Evolutionary conservation across 2,329 filamentous ascomycete species (phyloP), one percentile per base, ranked within the genome.

Genomic region (Fusarium hostae): DNA sequence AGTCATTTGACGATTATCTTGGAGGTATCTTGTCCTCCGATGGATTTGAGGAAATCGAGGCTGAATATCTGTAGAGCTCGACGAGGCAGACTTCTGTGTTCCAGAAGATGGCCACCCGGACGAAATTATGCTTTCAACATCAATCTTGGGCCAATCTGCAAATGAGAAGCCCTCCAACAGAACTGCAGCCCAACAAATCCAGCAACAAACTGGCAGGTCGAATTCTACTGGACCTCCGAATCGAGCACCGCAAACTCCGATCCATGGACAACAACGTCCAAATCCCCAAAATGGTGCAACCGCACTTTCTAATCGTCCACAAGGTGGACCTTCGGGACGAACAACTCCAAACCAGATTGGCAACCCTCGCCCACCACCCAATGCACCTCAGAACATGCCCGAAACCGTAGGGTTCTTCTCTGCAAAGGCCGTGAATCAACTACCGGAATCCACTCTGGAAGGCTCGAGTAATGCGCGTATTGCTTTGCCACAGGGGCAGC

Each of bases 11-110:
- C 55, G 85, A 87, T 63, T 82, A 86, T 52, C 76, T 87, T 39
- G 85, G 84, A 76, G 84, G 84, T 86, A 81, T 79, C 80, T 76
- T 82, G 48, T 81, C 78, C 69, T 81, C 77, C 45, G 74, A 81
- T 68, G 72, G 73, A n/a, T 77, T 78, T 79, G 79, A 81, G 60
- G 79, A 81, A 70, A 76, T 81, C 66, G 76, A 81, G 73, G 75
- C 78, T 82, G 76, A 81, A 78, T 69, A 70, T 74, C 59, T 79
- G 81, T 86, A 86, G 89, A 94, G 66, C 91, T 94, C 77, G 92
- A 94, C 75, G 91, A 94, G 80, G 91, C 88, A 56, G 92, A 94
- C 79, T 94, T 95, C 77, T 90, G 88, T 52, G 90, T 92, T 11
- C 83, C 86, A 13, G 87, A 92, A 69, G 88, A 91, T 32, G 91